Evolutionary conservation across 495 filamentous ascomycete species (phyloP), one percentile per base, ranked within the genome.

Genomic region (Chaetomium fimeti): DNA sequence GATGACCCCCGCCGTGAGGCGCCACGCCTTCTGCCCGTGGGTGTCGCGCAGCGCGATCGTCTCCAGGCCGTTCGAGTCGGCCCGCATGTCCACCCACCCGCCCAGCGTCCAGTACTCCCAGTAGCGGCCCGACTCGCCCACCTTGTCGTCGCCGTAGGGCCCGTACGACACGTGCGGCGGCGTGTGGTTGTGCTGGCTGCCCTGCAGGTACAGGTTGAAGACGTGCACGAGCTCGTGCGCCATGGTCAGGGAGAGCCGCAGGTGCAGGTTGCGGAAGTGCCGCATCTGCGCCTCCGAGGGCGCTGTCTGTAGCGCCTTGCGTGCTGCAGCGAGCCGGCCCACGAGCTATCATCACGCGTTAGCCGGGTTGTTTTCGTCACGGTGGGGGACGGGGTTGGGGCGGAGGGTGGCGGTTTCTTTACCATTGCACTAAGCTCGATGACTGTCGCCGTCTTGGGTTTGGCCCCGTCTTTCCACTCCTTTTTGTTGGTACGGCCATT

Each of bases 211-310:
- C 3, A 43, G 49, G 25, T 32, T 47, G 51, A 18, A 62, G 3
- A 62, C 24, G n/a, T 62, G 60, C 13, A 62, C 60, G 5, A 62
- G 51, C 40, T 62, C 60, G 25, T 62, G 60, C 20, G 51, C 60
- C 32, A 62, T 43, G 12, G 60, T 62, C 6, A 62, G 13, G 11
- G 48, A 29, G 15, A 56, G 60, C 18, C 60, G 20, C 2, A 62
- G 2, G 25, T 55, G 51, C 7, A 62, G 60, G n/a, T 38, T 56
- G 22, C 60, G 32, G 51, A 52, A 56, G 15, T 24, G 32, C 6
- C 32, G n/a, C 22, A 8, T 57, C 11, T 25, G 24, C 11, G 8
- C 25, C 12, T 2, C 36, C 0, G 55, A 57, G 8, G 18, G 12
- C 1, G 20, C 24, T 2, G 55, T 13, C 18, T 29, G 40, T 5